Percentiles rank a stretch among this genome's conserved stretches.
These are phyloP conservation scores for Helotiales sp. DNA, from an alignment of 2,329 filamentous ascomycete species.

Conservation along the genomic window DNA sequence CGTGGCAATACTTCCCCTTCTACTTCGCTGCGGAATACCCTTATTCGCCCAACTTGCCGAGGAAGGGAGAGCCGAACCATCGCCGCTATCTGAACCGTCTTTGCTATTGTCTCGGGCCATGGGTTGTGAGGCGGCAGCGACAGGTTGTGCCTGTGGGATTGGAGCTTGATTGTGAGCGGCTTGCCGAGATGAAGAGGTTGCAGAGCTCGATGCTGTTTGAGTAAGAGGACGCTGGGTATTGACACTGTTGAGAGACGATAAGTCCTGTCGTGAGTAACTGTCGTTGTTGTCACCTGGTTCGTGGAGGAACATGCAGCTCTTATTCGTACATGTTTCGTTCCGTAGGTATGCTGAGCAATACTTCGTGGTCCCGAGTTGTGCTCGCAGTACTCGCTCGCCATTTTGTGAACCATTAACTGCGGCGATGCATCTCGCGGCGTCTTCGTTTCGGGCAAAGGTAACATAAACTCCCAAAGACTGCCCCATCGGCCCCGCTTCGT, in stretches of 20 bases:
- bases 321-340: conserved; percentile 91
- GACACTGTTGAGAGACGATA: conserved; percentile 92
- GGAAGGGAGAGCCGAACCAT: conserved; percentile 87
- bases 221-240: conserved; percentile 71
- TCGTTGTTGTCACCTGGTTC: conserved; percentile 98
- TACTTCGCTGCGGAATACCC: conserved; percentile 64
- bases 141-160: conserved; percentile 34
- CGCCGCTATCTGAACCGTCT: conserved; percentile 71
- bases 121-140: conserved; percentile 49
- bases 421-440: conserved; percentile 85
- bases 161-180: conserved; percentile 40
- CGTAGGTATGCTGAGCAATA: conserved; percentile 97
- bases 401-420: conserved; percentile 93
- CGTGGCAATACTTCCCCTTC: conserved; percentile 76
- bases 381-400: conserved; percentile 81
- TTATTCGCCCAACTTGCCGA: conserved; percentile 89
- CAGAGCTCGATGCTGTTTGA: conserved; percentile 50
- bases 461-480: conserved; percentile 91
- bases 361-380: conserved; percentile 85
- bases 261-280: conserved; percentile 90
- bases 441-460: conserved; percentile 91
- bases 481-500: conserved; percentile 59
- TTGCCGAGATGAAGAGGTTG: conserved; percentile 51
- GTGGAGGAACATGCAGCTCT: conserved; percentile 97
- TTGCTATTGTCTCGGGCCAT: conserved; percentile 79